Evolutionary conservation across 441 rosid genomes (phyloP), one percentile per base, ranked within the genome.

Genomic region (Arabidopsis hybrid): DNA sequence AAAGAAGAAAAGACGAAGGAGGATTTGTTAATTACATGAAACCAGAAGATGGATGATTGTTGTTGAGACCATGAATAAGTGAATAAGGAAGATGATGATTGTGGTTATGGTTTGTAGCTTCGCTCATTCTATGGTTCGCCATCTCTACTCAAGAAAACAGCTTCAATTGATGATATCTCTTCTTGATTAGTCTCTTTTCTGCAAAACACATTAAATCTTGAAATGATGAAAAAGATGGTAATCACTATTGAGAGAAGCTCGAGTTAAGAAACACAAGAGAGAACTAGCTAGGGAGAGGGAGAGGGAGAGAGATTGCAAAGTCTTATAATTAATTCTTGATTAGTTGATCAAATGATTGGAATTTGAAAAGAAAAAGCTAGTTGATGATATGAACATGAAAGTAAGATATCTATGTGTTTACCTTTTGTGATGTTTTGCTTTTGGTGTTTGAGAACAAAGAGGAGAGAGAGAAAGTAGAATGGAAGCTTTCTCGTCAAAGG

Each of bases 101-200:
- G 68, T 78, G 83, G 53, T 90, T 84, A 62, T 94, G 95, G 26
- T 55, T 61, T 49, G 88, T 88, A 26, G 89, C 87, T 83, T 85
- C 95, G 65, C 91, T 96, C 71, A 87, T 75, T 61, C 91, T 81
- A 71, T 88, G 92, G 67, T 85, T 91, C 51, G 95, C 97, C 99
- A 92, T 92, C 82, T 88, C 76, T 67, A 31, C 62, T 6, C 18
- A 45, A 51, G 11, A 11, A 29, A 47, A 4, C 11, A 67, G 17
- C 72, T 55, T 6, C 42, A 26, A 1, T 50, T 42, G 56, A 11
- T 10, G 14, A 60, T 32, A 68, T n/a, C 57, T 66, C 60, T 66
- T 65, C 77, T 58, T 60, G 53, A n/a, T 2, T 38, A 58, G 14
- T 59, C 35, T 61, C 50, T 17, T 62, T 5, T 39, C 67, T 76